Evolutionary conservation across 1,139 yeast genomes (phyloP), one percentile per base, ranked within the genome.

Genomic region (Saccharomyces pastorianus): DNA sequence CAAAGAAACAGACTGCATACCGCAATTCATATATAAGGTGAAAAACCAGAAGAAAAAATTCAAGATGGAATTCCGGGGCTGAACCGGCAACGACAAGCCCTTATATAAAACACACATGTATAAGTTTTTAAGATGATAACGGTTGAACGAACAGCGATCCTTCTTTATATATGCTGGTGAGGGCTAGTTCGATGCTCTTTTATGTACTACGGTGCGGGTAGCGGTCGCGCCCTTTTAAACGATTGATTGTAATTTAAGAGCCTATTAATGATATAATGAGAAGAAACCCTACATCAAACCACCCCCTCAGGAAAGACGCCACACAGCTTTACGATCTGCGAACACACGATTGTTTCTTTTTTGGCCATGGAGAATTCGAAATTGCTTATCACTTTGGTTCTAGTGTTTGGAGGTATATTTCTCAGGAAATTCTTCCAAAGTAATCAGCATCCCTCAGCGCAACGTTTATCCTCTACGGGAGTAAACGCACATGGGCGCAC

Each of bases 21-120:
- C 72, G 17, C 70, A 67, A 50, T 69, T 69, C 58, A 65, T 69
- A 31, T 69, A 69, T 58, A 68, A 68, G 55, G 69, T 68, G 20
- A 65, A 65, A 47, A 65, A 64, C 48, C 64, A 64, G 49, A 64
- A 61, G 48, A 64, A 61, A 48, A 63, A 62, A 50, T 69, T 69
- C 57, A 63, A 62, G 53, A 66, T 69, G 70, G 71, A 68, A 53
- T 67, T 68, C 55, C 61, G 53, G 47, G 62, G 61, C 32, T 57
- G 50, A 20, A 26, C 31, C 20, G 9, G 14, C 48, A 31, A n/a
- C 6, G 25, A 13, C 13, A 14, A 14, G 11, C 26, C 23, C 27
- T 11, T 14, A 9, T 29, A 9, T 13, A 20, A 4, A 20, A 13
- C 26, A 48, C 46, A 29, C 26, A 27, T 25, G 17, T 31, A 17